Evolutionary conservation across 2,329 filamentous ascomycete genomes (phyloP).

Genomic region (Daldinia sp.): DNA sequence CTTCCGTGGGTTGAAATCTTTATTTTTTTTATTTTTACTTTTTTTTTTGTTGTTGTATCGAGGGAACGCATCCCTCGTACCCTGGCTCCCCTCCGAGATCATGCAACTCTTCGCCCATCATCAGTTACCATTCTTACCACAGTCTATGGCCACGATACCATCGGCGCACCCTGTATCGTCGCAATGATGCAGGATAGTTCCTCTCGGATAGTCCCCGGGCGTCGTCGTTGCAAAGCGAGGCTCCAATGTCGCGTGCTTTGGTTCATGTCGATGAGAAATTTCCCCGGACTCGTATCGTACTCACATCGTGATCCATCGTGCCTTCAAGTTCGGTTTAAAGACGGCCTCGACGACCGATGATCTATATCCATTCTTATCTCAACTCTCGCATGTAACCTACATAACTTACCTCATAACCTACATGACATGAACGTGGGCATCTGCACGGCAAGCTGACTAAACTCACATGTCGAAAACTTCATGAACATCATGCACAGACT

Average conservation of each 20-base stretch:
- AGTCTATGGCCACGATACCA: conserved; percentile 23
- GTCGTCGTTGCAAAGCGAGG: conserved; percentile 32
- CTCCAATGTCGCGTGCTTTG: conserved; percentile 36
- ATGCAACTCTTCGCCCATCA: conserved; percentile 28
- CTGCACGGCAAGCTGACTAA: conserved; percentile 29
- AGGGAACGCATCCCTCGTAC: background rate
- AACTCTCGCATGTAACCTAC: conserved; percentile 21
- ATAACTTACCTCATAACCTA: conserved; percentile 27
- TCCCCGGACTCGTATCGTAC: conserved; percentile 35
- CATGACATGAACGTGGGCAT: conserved; percentile 34
- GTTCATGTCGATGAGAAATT: conserved; percentile 29
- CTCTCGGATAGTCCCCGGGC: conserved; percentile 34
- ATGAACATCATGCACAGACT: conserved; percentile 2
- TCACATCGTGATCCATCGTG: conserved; percentile 33
- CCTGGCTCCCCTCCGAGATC: conserved; percentile 1
- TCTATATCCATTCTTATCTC: conserved; percentile 32
- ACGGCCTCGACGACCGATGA: conserved; percentile 23
- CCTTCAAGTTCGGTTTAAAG: conserved; percentile 31
- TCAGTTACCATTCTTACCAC: conserved; percentile 16
- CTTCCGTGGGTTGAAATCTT: background rate
- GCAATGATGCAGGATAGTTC: conserved; percentile 26
- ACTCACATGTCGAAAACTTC: conserved; percentile 25
- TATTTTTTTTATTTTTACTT: background rate
- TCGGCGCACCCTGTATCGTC: conserved; percentile 25
- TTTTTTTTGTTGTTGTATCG: background rate